Evolutionary conservation across 148 eudicot species (phyloP), one percentile per base, ranked within the genome.

Genomic region (Talinum fruticosum): DNA sequence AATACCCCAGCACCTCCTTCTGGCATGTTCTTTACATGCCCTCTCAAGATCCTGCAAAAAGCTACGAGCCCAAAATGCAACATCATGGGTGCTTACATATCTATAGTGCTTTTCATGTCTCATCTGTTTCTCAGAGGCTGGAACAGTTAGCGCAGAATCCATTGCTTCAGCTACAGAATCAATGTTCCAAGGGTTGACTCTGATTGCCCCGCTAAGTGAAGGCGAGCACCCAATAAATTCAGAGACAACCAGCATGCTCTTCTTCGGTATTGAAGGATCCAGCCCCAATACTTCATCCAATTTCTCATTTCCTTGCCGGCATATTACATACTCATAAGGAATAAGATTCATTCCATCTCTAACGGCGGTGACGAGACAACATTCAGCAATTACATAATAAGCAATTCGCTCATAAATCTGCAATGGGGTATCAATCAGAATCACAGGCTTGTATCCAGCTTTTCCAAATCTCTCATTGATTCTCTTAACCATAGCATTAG

Each of bases 151-250:
- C 44, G 91, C 97, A 26, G 85, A 83, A 76, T 88, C 84, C 97
- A 93, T 91, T 71, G 97, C 96, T 76, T 88, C 96, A 13, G 92
- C 87, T 34, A 89, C 93, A 30, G 90, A 80, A 44, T 93, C 97
- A 64, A 88, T 83, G 74, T 93, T 93, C 97, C 97, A 93, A 0
- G 97, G 97, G 74, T 93, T 93, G 15, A 93, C 97, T 47, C 96
- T 83, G 33, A 93, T 89, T 0, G 97, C 96, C 34, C 97, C 97
- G 47, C 97, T 93, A n/a, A 93, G 89, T 33, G 97, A 93, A 15
- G 97, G 97, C 2, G 97, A 93, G 78, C 97, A 93, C 34, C 97
- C 97, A 21, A 93, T 85, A 72, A 93, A 93, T 71, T 93, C 97
- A 15, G 95, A 93, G 34, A 93, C 97, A 62, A 93, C 97, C 62